phyloP scores from a whole-genome alignment of 2,329 filamentous ascomycete species.

The Incumbomyces delicatus region DNA sequence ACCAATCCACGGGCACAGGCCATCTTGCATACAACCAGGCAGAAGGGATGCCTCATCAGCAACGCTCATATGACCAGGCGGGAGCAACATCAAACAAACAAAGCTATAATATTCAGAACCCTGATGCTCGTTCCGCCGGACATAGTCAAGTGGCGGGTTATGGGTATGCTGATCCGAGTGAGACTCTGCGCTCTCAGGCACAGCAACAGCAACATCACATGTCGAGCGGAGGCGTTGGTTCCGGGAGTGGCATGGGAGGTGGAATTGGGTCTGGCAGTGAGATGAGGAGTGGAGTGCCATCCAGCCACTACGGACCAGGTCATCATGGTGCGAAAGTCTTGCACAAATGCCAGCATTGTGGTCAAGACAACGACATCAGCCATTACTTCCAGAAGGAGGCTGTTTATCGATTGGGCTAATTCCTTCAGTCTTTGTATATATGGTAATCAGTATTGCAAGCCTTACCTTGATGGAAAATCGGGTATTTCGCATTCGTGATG shows the following conservation, averaged over 20 bases:
- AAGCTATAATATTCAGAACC: background rate
- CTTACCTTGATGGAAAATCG: no score
- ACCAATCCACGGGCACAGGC: background rate
- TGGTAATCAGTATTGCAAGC: no score
- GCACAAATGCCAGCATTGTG: slow-evolving; percentile 4
- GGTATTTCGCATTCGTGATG: no score
- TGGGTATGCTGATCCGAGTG: no score
- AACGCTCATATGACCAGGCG: background rate
- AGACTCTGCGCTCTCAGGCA: background rate
- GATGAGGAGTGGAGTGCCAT: background rate
- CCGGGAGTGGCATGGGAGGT: background rate
- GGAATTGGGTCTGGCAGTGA: background rate
- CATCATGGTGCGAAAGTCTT: slow-evolving; percentile 1
- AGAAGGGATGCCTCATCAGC: background rate
- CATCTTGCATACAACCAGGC: background rate
- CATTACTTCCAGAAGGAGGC: slow-evolving; percentile 7
- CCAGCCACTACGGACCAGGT: background rate
- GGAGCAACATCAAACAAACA: background rate
- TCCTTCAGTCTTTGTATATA: no score
- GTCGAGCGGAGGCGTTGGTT: background rate
- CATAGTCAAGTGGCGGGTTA: background rate
- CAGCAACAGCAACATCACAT: background rate
- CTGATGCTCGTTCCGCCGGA: background rate
- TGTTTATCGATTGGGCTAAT: background rate
- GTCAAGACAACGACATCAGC: slow-evolving; percentile 8